Conservation (phyloP, 805 yeast genomes). For the Candida maris region DNA sequence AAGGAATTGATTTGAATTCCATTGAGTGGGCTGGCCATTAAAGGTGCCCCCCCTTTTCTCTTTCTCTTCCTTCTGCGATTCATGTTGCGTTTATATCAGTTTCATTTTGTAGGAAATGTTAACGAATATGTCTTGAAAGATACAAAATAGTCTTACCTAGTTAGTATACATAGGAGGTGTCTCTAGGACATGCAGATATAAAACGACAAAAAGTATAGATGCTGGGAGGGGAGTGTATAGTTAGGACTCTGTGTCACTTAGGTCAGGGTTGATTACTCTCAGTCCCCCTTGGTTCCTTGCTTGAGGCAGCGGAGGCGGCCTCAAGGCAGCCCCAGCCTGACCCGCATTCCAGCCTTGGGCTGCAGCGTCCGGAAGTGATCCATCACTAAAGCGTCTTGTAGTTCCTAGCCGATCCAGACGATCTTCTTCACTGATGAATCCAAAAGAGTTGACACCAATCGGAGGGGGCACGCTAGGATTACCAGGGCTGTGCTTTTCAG, state of each 20-base stretch:
- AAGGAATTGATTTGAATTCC: conserved; percentile 89
- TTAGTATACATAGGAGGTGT: too few relatives aligned
- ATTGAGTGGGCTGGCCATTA: conserved; percentile 98
- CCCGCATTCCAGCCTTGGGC: conserved; percentile 17
- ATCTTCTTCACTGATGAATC: conserved; percentile 23
- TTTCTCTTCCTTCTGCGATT: too few relatives aligned
- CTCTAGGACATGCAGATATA: too few relatives aligned
- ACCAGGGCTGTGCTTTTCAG: conserved; percentile 1
- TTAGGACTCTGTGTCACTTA: conserved; percentile 18
- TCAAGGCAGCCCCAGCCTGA: background rate
- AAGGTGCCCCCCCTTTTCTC: too few relatives aligned
- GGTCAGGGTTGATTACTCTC: conserved; percentile 33
- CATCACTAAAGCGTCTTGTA: conserved; percentile 33
- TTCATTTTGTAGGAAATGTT: too few relatives aligned
- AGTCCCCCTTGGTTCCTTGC: conserved; percentile 20
- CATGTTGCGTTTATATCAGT: too few relatives aligned
- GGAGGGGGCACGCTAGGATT: conserved; percentile 4
- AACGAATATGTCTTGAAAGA: too few relatives aligned
- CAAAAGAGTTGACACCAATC: conserved; percentile 18
- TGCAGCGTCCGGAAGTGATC: conserved; percentile 34
- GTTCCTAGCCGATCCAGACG: conserved; percentile 21
- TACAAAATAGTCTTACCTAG: too few relatives aligned
- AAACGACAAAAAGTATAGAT: background rate
- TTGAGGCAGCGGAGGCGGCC: background rate
- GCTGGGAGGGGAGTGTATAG: conserved; percentile 1